Conservation (phyloP, 2,329 filamentous ascomycete species). For the Chalara sp. region DNA sequence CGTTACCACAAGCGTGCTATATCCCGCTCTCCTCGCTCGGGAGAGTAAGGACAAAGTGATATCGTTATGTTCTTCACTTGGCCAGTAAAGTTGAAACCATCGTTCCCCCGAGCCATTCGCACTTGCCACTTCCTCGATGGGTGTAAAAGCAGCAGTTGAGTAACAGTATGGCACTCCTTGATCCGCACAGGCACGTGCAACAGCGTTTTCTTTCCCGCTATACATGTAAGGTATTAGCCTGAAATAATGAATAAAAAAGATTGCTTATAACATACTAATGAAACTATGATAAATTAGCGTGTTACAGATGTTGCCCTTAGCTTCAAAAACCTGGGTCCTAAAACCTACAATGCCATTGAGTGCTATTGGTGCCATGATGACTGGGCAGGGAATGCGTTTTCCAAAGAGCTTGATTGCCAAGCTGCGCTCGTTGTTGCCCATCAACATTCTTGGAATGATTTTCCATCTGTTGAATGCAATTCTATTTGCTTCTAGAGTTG, state of each 20-base stretch:
- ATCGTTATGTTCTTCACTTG: slow-evolving; percentile 47
- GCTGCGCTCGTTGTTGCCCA: too few relatives aligned
- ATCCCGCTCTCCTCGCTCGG: slow-evolving; percentile 56
- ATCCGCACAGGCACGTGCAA: slow-evolving; percentile 54
- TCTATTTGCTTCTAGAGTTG: slow-evolving; percentile 57
- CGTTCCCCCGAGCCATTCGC: slow-evolving; percentile 50
- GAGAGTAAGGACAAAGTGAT: slow-evolving; percentile 57
- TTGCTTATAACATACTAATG: too few relatives aligned
- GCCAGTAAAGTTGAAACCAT: slow-evolving; percentile 76
- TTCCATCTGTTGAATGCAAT: slow-evolving; percentile 59
- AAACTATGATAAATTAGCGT: too few relatives aligned
- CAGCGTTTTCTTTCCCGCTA: slow-evolving; percentile 54
- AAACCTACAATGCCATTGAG: slow-evolving; percentile 64
- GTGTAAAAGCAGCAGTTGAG: slow-evolving; percentile 54
- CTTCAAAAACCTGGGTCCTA: too few relatives aligned
- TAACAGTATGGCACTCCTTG: slow-evolving; percentile 60
- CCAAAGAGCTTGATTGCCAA: slow-evolving; percentile 49
- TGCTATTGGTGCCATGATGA: slow-evolving; percentile 62
- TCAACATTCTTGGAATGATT: slow-evolving; percentile 52
- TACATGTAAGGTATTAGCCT: too few relatives aligned
- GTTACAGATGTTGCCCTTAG: too few relatives aligned
- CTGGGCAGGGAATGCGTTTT: slow-evolving; percentile 48
- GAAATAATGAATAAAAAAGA: too few relatives aligned
- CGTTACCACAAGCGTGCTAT: slow-evolving; percentile 61
- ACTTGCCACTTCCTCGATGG: slow-evolving; percentile 59